phyloP scores from a whole-genome alignment of 768 basidiomycete species.

The Dioszegia hungarica region DNA sequence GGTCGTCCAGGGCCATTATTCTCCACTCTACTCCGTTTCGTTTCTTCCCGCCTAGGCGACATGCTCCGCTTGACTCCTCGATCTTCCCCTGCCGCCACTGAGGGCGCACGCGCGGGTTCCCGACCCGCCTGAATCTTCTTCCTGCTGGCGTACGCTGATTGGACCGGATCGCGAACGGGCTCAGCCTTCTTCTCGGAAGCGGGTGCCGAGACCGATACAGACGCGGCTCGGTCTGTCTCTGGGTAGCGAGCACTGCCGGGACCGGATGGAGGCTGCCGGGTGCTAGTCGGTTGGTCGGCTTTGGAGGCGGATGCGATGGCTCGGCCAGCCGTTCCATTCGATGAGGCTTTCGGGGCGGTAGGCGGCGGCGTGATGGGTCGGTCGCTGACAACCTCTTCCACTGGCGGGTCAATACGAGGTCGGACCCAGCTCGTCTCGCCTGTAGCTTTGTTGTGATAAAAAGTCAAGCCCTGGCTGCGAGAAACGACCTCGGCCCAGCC shows the following conservation, averaged over 20 bases:
- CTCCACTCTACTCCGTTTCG: conserved; percentile 1
- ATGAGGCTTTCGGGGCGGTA: background rate
- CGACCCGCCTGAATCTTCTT: background rate
- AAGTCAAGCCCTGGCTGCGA: conserved; percentile 1
- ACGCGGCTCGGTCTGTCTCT: background rate
- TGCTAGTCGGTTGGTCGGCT: too few relatives aligned
- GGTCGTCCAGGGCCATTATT: background rate
- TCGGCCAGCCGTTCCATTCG: background rate
- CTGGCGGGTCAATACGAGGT: background rate
- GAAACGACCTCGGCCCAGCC: conserved; percentile 20
- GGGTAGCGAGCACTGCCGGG: background rate
- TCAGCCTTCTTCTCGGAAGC: background rate
- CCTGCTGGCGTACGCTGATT: conserved; percentile 1
- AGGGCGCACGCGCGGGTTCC: background rate
- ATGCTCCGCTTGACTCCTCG: conserved; percentile 9
- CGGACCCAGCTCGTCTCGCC: conserved; percentile 8
- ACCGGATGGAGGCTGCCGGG: background rate
- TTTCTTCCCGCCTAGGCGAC: conserved; percentile 6
- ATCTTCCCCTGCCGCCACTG: background rate
- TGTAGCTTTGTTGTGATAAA: conserved; percentile 12
- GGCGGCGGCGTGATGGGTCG: conserved; percentile 7
- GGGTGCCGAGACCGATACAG: background rate
- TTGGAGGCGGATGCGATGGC: background rate
- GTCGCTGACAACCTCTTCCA: background rate
- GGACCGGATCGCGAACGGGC: background rate